Percentiles rank a stretch among this genome's conserved stretches.
Conservation (phyloP, 2,329 filamentous ascomycete genomes). For the Neonectria neomacrospora region DNA sequence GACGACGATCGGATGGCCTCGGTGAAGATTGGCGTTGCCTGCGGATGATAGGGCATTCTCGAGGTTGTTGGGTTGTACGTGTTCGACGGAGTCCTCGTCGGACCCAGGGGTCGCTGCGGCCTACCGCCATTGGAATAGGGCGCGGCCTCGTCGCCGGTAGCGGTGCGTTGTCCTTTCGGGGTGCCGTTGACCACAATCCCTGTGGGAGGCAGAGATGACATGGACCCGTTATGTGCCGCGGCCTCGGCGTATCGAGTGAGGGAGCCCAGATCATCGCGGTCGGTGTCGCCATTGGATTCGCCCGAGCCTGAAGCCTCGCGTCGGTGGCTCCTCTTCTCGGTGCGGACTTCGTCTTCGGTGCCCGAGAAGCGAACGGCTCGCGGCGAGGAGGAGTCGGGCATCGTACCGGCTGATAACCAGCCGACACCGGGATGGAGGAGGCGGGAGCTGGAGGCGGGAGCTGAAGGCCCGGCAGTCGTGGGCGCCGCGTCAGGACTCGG, state of each 20-base stretch:
- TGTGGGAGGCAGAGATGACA: constrained; percentile 54
- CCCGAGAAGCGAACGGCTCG: constrained; percentile 68
- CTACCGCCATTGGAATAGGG: constrained; percentile 53
- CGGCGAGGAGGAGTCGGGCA: constrained; percentile 62
- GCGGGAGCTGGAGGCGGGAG: constrained; percentile 33
- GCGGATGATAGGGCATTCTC: constrained; percentile 57
- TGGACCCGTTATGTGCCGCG: constrained; percentile 52
- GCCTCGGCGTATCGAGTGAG: constrained; percentile 58
- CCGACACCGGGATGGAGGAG: constrained; percentile 32
- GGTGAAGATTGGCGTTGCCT: constrained; percentile 55
- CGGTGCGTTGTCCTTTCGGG: constrained; percentile 54
- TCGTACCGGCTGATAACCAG: constrained; percentile 36
- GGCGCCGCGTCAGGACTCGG: constrained; percentile 32
- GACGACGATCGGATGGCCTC: constrained; percentile 62
- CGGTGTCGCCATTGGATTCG: constrained; percentile 54
- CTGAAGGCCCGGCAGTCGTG: constrained; percentile 32
- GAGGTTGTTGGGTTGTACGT: constrained; percentile 80
- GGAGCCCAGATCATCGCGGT: constrained; percentile 60
- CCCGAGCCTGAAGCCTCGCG: constrained; percentile 37
- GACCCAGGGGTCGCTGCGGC: constrained; percentile 74
- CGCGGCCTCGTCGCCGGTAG: constrained; percentile 44
- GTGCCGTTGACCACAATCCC: constrained; percentile 56
- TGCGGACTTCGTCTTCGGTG: constrained; percentile 56
- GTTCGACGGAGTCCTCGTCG: constrained; percentile 78
- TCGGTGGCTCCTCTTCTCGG: constrained; percentile 55